Evolutionary conservation across 2,329 filamentous ascomycete genomes (phyloP), one percentile per base, ranked within the genome.

Genomic region (Lasiodiplodia theobromae): DNA sequence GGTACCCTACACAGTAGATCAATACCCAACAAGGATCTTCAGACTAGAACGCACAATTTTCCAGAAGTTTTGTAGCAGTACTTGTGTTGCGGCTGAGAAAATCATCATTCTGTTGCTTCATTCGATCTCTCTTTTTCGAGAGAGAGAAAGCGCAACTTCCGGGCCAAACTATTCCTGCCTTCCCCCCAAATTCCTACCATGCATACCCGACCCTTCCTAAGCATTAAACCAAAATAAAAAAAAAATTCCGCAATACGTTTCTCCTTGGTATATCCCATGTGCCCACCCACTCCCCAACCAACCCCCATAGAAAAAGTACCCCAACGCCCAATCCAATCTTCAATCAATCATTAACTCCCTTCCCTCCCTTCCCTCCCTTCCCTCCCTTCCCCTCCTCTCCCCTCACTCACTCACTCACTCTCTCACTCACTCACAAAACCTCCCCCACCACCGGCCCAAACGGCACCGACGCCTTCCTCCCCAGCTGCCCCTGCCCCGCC

Each of bases 401-500:
- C n/a, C n/a, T n/a, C n/a, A n/a, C n/a, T n/a, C n/a, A n/a, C n/a
- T n/a, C n/a, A n/a, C n/a, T n/a, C n/a, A n/a, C n/a, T n/a, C n/a
- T n/a, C n/a, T n/a, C n/a, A n/a, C n/a, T n/a, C n/a, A n/a, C 53
- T 37, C 31, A 31, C 31, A n/a, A 58, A 16, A 51, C 40, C 58
- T 51, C 58, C 16, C 58, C 58, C 16, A 62, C 40, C 2, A 62
- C 58, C 40, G 58, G 40, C n/a, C 58, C 58, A 49, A 62, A 62
- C 40, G 58, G 58, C 58, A 62, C 58, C 14, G 18, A 44, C 16
- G 16, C 16, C 40, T 18, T 44, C 40, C 16, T 34, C 16, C 23
- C 16, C 31, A 10, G 8, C 53, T 18, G n/a, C 14, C 12, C 21
- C 40, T 18, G 7, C 40, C 18, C 67, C 71, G 2, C 70, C 72